Evolutionary conservation across 2,329 filamentous ascomycete species (phyloP).

Genomic region (Aspergillus costaricaensis): DNA sequence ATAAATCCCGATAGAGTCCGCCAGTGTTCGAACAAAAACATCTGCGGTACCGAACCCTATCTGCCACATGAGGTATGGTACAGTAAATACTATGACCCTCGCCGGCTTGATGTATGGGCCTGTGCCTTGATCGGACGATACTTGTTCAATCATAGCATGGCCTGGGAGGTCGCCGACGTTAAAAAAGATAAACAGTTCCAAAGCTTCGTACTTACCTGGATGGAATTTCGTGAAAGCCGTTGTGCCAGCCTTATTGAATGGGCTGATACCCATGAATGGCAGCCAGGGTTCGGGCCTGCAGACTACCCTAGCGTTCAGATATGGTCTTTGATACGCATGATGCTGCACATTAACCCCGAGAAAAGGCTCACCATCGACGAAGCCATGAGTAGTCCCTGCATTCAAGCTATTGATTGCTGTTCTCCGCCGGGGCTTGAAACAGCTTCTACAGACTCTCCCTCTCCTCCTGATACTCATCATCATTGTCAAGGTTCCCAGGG

Average conservation of each 20-base stretch:
- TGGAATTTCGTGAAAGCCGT: background rate
- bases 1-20: too few species aligned
- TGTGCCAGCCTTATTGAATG: background rate
- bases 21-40: background rate
- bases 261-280: background rate
- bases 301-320: background rate
- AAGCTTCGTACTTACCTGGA: too few species aligned
- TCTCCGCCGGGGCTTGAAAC: constrained; percentile 42
- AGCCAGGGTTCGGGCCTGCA: background rate
- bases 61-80: constrained; percentile 1
- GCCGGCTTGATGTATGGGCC: constrained; percentile 82
- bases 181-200: too few species aligned
- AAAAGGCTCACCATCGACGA: constrained; percentile 70
- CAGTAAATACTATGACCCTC: constrained; percentile 65
- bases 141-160: constrained; percentile 51
- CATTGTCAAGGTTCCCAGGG: background rate
- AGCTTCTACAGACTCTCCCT: background rate
- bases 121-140: constrained; percentile 81
- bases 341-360: constrained; percentile 77
- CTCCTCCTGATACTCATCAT: background rate
- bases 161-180: background rate
- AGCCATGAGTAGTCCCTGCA: constrained; percentile 69
- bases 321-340: constrained; percentile 63
- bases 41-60: background rate
- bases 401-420: constrained; percentile 77